phyloP scores from a whole-genome alignment of 306 rosid species.

The Quercus ilex region DNA sequence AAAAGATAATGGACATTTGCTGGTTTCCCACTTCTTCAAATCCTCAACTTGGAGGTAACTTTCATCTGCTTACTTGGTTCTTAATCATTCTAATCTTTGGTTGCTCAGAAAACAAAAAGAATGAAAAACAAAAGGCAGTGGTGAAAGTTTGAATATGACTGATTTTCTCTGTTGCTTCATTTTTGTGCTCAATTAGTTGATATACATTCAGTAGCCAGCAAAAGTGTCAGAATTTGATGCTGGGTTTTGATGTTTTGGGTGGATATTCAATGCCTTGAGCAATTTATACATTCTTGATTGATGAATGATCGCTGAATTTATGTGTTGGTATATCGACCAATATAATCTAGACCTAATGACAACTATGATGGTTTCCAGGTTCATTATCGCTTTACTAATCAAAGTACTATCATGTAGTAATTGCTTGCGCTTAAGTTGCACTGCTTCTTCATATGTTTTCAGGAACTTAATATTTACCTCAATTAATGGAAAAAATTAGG shows the following conservation, averaged over 20 bases:
- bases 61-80: background rate
- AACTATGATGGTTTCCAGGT: background rate
- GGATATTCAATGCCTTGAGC: background rate
- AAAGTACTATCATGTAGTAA: background rate
- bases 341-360: background rate
- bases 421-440: background rate
- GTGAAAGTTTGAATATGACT: background rate
- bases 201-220: background rate
- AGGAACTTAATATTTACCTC: background rate
- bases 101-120: background rate
- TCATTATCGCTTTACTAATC: background rate
- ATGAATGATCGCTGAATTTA: background rate
- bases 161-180: background rate
- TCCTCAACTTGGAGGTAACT: slow-evolving; percentile 27
- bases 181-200: background rate
- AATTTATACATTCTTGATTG: background rate
- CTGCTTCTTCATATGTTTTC: background rate
- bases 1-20: background rate
- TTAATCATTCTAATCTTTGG: background rate
- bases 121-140: background rate
- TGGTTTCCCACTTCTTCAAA: slow-evolving; percentile 21
- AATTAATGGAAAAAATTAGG: background rate
- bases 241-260: background rate
- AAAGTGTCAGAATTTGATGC: background rate
- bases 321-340: background rate